These are phyloP conservation scores for Penicillium rolfsii DNA, from an alignment of 2,329 filamentous ascomycete genomes.

Conservation along the genomic window DNA sequence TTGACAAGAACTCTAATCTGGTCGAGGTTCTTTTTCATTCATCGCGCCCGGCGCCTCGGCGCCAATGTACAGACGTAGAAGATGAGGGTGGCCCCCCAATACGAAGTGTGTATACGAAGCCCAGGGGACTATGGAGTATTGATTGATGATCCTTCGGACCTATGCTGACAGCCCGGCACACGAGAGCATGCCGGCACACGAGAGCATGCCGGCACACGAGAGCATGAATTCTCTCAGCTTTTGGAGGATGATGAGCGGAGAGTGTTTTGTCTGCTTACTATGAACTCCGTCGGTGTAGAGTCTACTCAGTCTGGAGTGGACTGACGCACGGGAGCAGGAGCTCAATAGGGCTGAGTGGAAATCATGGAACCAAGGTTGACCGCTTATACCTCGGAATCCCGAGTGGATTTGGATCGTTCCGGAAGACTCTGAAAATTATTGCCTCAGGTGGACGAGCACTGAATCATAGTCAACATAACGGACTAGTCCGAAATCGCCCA, in stretches of 20 bases:
- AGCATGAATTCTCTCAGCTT: neutral
- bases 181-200: too few species aligned
- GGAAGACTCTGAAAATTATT: neutral
- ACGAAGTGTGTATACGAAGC: neutral
- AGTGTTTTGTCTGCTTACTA: too few species aligned
- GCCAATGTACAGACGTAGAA: neutral
- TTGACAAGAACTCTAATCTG: constrained; percentile 1
- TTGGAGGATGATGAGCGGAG: too few species aligned
- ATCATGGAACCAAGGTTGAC: neutral
- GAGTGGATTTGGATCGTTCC: neutral
- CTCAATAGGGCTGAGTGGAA: constrained; percentile 12
- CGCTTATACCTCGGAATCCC: neutral
- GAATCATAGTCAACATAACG: neutral
- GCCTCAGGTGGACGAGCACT: neutral
- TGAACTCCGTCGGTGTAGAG: too few species aligned
- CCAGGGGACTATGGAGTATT: neutral
- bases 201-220: neutral
- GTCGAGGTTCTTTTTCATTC: neutral
- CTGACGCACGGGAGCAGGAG: neutral
- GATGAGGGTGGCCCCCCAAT: neutral
- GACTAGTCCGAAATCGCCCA: neutral
- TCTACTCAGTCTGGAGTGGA: too few species aligned
- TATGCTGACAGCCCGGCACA: neutral
- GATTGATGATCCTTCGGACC: neutral
- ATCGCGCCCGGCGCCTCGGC: neutral